phyloP scores from a whole-genome alignment of 163 green algal species.

The Coccomyxa subellipsoidea region DNA sequence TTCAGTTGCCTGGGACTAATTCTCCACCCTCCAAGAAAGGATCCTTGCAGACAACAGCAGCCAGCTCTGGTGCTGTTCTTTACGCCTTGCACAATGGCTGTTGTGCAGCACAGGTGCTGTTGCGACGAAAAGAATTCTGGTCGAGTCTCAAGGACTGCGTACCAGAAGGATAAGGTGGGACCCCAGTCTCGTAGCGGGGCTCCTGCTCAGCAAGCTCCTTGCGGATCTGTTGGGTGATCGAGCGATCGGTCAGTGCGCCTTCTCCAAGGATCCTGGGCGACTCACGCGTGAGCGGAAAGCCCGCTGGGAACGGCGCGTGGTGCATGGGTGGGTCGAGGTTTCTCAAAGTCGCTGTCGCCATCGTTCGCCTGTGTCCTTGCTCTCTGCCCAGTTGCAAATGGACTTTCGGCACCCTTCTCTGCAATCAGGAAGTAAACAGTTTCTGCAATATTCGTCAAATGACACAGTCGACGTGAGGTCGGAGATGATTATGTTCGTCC shows the following conservation, averaged over 20 bases:
- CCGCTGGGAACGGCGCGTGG: neutral
- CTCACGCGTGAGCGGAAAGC: conserved; percentile 1
- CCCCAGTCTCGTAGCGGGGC: neutral
- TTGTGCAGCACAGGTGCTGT: neutral
- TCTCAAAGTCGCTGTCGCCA: neutral
- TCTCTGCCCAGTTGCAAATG: neutral
- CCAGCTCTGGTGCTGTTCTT: no score
- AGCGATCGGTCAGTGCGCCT: neutral
- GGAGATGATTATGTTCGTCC: neutral
- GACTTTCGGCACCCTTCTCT: neutral
- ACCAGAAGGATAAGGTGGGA: neutral
- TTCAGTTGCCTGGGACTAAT: neutral
- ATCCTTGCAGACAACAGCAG: no score
- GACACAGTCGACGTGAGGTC: neutral
- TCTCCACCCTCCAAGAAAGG: neutral
- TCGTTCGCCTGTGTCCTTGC: neutral
- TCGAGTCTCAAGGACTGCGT: neutral
- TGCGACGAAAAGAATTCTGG: neutral
- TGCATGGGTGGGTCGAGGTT: conserved; percentile 3
- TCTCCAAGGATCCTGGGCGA: neutral
- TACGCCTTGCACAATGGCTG: neutral
- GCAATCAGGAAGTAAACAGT: neutral
- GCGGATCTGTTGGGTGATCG: neutral
- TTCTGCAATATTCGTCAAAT: no score
- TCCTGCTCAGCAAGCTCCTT: conserved; percentile 3